phyloP scores from a whole-genome alignment of 768 basidiomycete genomes.

The Tricholoma flavovirens region DNA sequence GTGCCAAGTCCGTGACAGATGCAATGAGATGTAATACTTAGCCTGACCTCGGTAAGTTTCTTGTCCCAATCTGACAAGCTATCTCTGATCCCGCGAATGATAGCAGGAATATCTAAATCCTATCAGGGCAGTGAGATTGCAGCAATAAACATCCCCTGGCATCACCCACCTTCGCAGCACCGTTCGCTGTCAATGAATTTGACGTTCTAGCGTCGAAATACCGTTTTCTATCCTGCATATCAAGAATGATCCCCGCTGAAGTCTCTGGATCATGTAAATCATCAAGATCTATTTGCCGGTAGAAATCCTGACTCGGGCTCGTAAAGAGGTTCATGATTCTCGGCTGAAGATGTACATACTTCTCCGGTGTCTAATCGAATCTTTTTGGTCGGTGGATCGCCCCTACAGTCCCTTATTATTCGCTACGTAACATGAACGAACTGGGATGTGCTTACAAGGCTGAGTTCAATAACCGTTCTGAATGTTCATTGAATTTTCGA shows the following conservation, averaged over 20 bases:
- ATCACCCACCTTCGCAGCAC: conserved; percentile 21
- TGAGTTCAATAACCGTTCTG: conserved; percentile 79
- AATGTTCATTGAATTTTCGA: conserved; percentile 96
- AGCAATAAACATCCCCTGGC: neutral
- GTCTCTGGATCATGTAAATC: conserved; percentile 72
- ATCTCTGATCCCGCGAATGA: conserved; percentile 41
- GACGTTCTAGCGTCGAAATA: conserved; percentile 71
- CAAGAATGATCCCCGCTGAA: conserved; percentile 66
- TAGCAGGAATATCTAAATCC: conserved; percentile 41
- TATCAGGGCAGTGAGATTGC: conserved; percentile 16
- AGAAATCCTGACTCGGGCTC: conserved; percentile 26
- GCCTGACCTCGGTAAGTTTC: conserved; percentile 50
- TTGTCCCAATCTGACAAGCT: conserved; percentile 53
- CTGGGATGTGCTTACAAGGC: conserved; percentile 46
- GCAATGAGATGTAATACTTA: neutral
- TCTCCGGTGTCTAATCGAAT: conserved; percentile 40
- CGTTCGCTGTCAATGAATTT: conserved; percentile 23
- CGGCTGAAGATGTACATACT: conserved; percentile 25
- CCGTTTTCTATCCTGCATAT: conserved; percentile 82
- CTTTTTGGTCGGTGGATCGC: conserved; percentile 57
- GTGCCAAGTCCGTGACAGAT: neutral
- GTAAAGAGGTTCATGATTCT: neutral
- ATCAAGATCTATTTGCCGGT: conserved; percentile 69
- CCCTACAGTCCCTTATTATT: conserved; percentile 29
- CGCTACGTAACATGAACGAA: neutral